Percentiles rank a stretch among this genome's conserved stretches.
phyloP scores from a whole-genome alignment of 2,329 filamentous ascomycete genomes.

The Botrytis byssoidea region DNA sequence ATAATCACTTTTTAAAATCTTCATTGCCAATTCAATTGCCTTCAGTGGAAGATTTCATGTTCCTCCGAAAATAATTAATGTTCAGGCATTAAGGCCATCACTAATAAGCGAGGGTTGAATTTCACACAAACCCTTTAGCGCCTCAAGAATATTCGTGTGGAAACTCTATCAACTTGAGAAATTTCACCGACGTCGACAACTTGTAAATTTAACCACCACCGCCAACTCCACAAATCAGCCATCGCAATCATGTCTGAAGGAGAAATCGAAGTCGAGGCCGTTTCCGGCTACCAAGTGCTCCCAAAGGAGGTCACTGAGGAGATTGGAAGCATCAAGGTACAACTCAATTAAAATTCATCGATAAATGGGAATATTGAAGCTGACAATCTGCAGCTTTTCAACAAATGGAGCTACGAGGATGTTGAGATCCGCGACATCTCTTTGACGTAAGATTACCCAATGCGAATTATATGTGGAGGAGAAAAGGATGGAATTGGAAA shows the following conservation, averaged over 20 bases:
- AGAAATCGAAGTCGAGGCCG: conserved; percentile 88
- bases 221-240: conserved; percentile 22
- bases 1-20: background rate
- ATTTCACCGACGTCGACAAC: conserved; percentile 22
- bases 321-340: conserved; percentile 89
- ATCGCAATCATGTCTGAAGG: conserved; percentile 76
- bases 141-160: conserved; percentile 18
- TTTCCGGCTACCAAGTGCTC: conserved; percentile 73
- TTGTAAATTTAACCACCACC: conserved; percentile 23
- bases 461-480: conserved; percentile 12
- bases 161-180: conserved; percentile 16
- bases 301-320: conserved; percentile 90
- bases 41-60: background rate
- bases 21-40: background rate
- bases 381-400: conserved; percentile 61
- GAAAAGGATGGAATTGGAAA: background rate
- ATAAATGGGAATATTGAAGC: conserved; percentile 20
- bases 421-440: conserved; percentile 99
- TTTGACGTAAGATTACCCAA: conserved; percentile 77
- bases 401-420: conserved; percentile 98
- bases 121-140: conserved; percentile 21
- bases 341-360: conserved; percentile 17
- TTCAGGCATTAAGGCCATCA: background rate
- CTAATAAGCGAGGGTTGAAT: conserved; percentile 22
- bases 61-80: background rate